Evolutionary conservation across 2,329 filamentous ascomycete species (phyloP).

Genomic region (Phaeosphaeria sp.): DNA sequence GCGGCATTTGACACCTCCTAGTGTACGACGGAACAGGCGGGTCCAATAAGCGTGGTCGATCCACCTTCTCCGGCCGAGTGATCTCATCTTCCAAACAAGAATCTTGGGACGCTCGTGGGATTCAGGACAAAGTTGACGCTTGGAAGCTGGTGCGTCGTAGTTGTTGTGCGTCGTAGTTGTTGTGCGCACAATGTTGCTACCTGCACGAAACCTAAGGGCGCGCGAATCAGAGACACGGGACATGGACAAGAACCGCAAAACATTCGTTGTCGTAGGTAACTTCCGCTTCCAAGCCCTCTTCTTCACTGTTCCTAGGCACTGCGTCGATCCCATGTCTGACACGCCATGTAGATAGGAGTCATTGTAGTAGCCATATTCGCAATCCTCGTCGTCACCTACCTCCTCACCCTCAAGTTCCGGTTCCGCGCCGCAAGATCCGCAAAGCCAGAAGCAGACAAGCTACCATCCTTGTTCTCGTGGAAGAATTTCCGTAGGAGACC

Average conservation of each 20-base stretch:
- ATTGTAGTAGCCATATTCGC: conserved; percentile 37
- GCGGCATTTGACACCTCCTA: conserved; percentile 20
- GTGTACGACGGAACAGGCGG: conserved; percentile 20
- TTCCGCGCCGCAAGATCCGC: conserved; percentile 13
- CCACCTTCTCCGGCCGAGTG: conserved; percentile 29
- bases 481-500: conserved; percentile 33
- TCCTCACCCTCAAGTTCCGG: conserved; percentile 35
- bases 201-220: conserved; percentile 25
- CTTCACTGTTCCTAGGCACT: neutral
- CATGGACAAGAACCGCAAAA: conserved; percentile 27
- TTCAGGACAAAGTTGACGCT: conserved; percentile 12
- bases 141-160: conserved; percentile 3
- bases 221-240: conserved; percentile 26
- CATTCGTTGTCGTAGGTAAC: conserved; percentile 38
- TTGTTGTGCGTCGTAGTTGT: neutral
- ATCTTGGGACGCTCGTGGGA: conserved; percentile 3
- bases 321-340: conserved; percentile 13
- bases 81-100: conserved; percentile 31
- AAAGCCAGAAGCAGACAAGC: conserved; percentile 28
- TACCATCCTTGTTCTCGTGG: conserved; percentile 42
- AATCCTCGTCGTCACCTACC: conserved; percentile 42
- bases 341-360: conserved; percentile 29
- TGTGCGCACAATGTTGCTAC: conserved; percentile 40
- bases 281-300: neutral
- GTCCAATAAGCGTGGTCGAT: conserved; percentile 18